Percentiles rank a stretch among this genome's conserved stretches.
phyloP scores from a whole-genome alignment of 2,329 filamentous ascomycete species.

The Cryphonectria japonica region DNA sequence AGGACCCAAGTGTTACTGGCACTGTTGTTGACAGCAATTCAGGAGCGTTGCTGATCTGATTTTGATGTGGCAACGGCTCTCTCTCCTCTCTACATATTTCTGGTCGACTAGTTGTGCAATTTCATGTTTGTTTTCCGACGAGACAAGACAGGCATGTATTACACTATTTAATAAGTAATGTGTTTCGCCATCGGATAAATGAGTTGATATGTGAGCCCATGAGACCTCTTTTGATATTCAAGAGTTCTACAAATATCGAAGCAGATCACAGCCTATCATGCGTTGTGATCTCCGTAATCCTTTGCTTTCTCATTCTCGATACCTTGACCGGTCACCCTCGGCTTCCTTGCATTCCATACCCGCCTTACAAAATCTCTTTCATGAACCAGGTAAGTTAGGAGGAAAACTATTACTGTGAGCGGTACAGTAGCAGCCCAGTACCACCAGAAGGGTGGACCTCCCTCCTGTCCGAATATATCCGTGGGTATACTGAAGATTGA shows the following conservation, averaged over 20 bases:
- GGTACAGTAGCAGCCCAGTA: conserved; percentile 21
- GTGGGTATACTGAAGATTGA: conserved; percentile 23
- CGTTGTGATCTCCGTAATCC: not conserved
- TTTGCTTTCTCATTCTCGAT: not conserved
- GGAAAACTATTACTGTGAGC: conserved; percentile 20
- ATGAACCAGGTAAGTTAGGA: conserved; percentile 22
- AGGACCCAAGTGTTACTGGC: conserved; percentile 36
- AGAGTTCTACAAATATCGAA: not conserved
- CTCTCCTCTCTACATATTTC: too few relatives aligned
- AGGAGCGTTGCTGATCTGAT: conserved; percentile 31
- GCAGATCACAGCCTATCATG: not conserved
- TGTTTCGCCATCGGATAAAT: too few relatives aligned
- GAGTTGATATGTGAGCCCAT: not conserved
- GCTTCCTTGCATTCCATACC: conserved; percentile 10
- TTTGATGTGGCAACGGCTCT: too few relatives aligned
- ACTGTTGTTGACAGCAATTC: conserved; percentile 33
- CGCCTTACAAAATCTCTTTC: conserved; percentile 20
- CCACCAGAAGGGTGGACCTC: conserved; percentile 14
- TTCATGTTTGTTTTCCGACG: too few relatives aligned
- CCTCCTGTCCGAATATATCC: not conserved
- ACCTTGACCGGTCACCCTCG: not conserved
- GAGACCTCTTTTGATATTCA: not conserved
- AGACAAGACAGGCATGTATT: too few relatives aligned
- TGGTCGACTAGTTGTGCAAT: not conserved
- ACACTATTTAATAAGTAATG: too few relatives aligned